Base-by-base conservation (phyloP, 2,329 filamentous ascomycete species). In the Trichoderma polysporum region DNA sequence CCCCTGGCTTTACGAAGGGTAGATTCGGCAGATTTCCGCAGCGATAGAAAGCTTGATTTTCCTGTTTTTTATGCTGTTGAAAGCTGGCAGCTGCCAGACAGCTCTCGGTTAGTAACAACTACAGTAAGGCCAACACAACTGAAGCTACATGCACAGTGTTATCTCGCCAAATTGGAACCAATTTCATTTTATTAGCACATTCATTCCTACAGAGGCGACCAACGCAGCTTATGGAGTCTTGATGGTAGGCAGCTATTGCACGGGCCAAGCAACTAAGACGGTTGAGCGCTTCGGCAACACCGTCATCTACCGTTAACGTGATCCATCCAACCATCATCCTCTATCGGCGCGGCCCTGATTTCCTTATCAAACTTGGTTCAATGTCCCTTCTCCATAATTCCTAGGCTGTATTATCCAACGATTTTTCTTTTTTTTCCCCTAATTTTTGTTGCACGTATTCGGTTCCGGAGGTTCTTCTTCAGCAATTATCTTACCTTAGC, bases 11-110 rank as follows among this genome's bases (percentile, higher is more conserved):
- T 25, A 19, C 25, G 27, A 52, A 39, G 49, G 19, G 15, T 17
- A 56, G 61, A 56, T 47, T 41, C 61, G 61, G 61, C 61, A 27
- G n/a, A 25, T 35, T 60, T 60, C 57, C 39, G 39, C 39, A 12
- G n/a, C 19, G 17, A 45, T 15, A n/a, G n/a, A 35, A 60, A 45
- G 58, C 22, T 52, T 45, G 58, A 50, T 27, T 61, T n/a, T 52
- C n/a, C 35, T 33, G 39, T 59, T 49, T 27, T 27, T 27, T 9
- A 60, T 33, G n/a, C 9, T 37, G 12, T 59, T 59, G 6, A n/a
- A 25, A n/a, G 35, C 37, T 57, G 54, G n/a, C 19, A 35, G 27
- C 41, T 22, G 12, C 41, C 22, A 15, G 27, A 19, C 31, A 49
- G 45, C 57, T 60, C 29, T 50, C 41, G 19, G 27, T 49, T 50